phyloP scores from a whole-genome alignment of 2,329 filamentous ascomycete species.

The Xylogone sp. region DNA sequence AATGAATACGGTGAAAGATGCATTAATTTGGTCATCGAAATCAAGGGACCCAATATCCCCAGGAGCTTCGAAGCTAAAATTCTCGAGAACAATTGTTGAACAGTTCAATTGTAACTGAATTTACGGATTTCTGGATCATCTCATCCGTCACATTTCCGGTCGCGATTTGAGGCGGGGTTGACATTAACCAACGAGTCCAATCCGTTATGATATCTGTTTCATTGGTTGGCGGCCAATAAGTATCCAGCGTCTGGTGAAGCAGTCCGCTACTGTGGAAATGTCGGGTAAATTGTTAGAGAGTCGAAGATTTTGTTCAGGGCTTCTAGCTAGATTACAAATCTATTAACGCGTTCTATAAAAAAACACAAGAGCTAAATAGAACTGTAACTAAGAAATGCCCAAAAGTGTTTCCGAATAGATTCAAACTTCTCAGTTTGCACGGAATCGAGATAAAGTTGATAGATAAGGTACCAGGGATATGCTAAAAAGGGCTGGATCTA shows the following conservation, averaged over 20 bases:
- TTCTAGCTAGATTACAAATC: slow-evolving; percentile 18
- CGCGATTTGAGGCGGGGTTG: background rate
- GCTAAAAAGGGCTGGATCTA: background rate
- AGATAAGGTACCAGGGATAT: slow-evolving; percentile 17
- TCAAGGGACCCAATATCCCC: background rate
- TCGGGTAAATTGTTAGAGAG: background rate
- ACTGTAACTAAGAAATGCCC: slow-evolving; percentile 49
- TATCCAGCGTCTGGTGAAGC: background rate
- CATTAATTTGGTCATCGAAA: background rate
- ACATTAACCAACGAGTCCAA: background rate
- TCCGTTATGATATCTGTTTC: background rate
- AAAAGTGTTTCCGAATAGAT: slow-evolving; percentile 22
- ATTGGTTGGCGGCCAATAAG: background rate
- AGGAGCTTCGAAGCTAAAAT: background rate
- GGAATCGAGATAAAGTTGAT: slow-evolving; percentile 24
- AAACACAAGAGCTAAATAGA: slow-evolving; percentile 53
- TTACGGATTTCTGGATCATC: background rate
- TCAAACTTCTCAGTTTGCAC: slow-evolving; percentile 14
- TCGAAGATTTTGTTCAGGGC: background rate
- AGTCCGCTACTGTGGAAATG: background rate
- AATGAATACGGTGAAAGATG: background rate
- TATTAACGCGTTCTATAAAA: slow-evolving; percentile 44
- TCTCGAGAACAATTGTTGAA: background rate
- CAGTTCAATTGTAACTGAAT: background rate
- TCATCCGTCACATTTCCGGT: background rate